Evolutionary conservation across 2,329 filamentous ascomycete genomes (phyloP).

Genomic region (Calonectria pseudoreteaudii): DNA sequence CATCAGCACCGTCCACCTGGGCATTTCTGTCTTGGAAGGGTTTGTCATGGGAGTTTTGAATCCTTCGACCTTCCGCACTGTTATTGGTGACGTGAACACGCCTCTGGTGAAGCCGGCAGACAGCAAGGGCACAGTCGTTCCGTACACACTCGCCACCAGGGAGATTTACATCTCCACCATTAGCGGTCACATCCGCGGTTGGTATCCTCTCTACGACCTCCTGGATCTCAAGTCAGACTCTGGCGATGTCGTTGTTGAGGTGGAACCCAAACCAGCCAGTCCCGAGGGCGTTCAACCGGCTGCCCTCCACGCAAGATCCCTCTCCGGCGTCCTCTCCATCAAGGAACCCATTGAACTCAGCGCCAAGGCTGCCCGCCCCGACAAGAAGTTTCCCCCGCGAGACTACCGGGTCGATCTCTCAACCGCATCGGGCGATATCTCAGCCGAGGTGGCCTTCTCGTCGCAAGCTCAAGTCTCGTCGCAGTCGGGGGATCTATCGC

Average conservation of each 20-base stretch:
- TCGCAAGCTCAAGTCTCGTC: constrained; percentile 50
- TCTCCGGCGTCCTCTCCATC: constrained; percentile 58
- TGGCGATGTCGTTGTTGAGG: constrained; percentile 54
- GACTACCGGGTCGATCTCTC: constrained; percentile 59
- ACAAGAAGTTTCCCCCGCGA: constrained; percentile 53
- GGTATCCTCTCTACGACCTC: constrained; percentile 63
- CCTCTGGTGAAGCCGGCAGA: constrained; percentile 44
- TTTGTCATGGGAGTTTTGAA: constrained; percentile 50
- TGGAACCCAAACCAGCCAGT: constrained; percentile 56
- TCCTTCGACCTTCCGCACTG: constrained; percentile 48
- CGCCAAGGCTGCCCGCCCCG: constrained; percentile 28
- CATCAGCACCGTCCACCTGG: constrained; percentile 53
- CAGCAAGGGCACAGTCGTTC: constrained; percentile 38
- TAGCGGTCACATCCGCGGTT: constrained; percentile 58
- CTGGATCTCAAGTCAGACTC: constrained; percentile 59
- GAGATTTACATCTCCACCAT: constrained; percentile 56
- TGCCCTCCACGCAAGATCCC: constrained; percentile 53
- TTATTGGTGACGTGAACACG: constrained; percentile 54
- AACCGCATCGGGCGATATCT: constrained; percentile 59
- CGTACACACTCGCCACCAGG: constrained; percentile 58
- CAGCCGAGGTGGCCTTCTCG: constrained; percentile 54
- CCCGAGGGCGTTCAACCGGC: constrained; percentile 52
- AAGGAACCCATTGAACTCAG: constrained; percentile 53
- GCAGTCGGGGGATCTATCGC: constrained; percentile 54
- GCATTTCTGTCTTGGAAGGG: constrained; percentile 54